These are phyloP conservation scores for Pichia sp. DNA, from an alignment of 1,139 yeast genomes.

Conservation along the genomic window DNA sequence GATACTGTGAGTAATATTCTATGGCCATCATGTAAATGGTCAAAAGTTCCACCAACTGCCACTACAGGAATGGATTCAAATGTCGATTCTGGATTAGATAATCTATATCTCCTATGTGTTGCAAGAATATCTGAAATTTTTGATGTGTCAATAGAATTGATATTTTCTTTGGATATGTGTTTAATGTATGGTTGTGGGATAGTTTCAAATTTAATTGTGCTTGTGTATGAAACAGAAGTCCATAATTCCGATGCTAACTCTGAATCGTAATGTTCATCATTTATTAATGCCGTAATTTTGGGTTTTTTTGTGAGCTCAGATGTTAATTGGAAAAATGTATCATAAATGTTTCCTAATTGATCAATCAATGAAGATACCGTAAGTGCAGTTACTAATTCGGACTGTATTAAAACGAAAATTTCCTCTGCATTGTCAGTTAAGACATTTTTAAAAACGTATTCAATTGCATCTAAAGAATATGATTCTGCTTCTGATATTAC, in stretches of 20 bases:
- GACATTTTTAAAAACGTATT: neutral
- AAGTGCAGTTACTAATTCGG: neutral
- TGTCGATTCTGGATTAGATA: constrained; percentile 4
- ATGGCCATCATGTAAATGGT: constrained; percentile 95
- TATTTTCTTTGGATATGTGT: neutral
- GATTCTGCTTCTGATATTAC: constrained; percentile 9
- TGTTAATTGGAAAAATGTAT: neutral
- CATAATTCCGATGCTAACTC: constrained; percentile 5
- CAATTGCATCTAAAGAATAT: neutral
- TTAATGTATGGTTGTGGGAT: constrained; percentile 3
- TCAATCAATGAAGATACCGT: constrained; percentile 4
- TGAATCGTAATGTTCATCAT: constrained; percentile 4
- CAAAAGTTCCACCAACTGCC: constrained; percentile 96
- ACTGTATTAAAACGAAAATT: neutral
- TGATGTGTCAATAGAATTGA: neutral
- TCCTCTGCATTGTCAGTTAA: neutral
- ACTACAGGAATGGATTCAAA: constrained; percentile 18
- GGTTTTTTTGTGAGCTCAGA: neutral
- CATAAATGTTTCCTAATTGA: constrained; percentile 7
- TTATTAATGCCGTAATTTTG: constrained; percentile 1
- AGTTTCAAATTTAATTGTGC: neutral
- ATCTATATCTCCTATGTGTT: neutral
- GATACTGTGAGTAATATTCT: constrained; percentile 74
- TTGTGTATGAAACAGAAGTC: constrained; percentile 1
- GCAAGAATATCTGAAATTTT: too few species aligned